Evolutionary conservation across 163 green algal genomes (phyloP).

Genomic region (Coccomyxa subellipsoidea): DNA sequence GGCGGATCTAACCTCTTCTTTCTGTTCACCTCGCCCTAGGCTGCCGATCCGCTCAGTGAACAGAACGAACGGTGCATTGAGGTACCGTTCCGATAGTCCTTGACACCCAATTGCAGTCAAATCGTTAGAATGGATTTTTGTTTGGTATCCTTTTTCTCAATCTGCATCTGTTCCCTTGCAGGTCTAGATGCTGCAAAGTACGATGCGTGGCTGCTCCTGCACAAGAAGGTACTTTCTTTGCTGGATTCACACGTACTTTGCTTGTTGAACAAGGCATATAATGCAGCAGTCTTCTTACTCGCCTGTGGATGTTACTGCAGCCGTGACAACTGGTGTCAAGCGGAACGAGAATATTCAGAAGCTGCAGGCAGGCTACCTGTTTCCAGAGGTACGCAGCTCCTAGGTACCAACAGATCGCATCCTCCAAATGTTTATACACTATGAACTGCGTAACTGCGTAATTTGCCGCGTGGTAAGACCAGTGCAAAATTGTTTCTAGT

Average conservation of each 20-base stretch:
- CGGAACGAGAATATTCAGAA: constrained; percentile 97
- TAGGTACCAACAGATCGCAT: background rate
- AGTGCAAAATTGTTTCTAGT: background rate
- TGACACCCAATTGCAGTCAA: background rate
- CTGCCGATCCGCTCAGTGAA: background rate
- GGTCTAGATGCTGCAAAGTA: background rate
- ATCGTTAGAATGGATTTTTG: background rate
- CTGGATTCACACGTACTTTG: background rate
- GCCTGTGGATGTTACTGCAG: background rate
- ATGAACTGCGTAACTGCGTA: background rate
- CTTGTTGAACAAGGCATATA: background rate
- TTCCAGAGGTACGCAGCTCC: constrained; percentile 83
- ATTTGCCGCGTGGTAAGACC: background rate
- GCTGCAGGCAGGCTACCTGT: constrained; percentile 97
- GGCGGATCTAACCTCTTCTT: background rate
- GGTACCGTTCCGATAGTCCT: background rate
- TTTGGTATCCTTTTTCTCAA: background rate
- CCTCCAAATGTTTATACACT: background rate
- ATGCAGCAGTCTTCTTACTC: background rate
- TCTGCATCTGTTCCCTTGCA: background rate
- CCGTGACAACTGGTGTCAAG: constrained; percentile 14
- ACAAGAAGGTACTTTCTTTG: background rate
- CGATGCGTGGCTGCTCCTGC: constrained; percentile 1
- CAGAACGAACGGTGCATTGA: background rate
- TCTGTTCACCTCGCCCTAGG: background rate